These are phyloP conservation scores for Phylloboletellus chloephorus DNA, from an alignment of 1,284 basidiomycete species.

Conservation along the genomic window DNA sequence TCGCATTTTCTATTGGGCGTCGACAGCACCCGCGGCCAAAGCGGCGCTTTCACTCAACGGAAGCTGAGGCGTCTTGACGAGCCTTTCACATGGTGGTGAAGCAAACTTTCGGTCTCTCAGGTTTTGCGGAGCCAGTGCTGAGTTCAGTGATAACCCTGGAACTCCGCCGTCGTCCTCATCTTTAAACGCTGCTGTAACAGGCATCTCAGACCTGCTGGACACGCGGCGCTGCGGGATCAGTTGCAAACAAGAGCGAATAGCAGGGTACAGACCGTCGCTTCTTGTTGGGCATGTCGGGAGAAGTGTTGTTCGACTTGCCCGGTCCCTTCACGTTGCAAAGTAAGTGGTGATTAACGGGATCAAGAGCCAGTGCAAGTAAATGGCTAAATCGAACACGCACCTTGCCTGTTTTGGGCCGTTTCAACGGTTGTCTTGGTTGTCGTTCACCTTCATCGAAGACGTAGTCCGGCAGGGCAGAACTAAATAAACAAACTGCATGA, in stretches of 20 bases:
- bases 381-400: conserved; percentile 41
- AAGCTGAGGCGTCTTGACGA: conserved; percentile 58
- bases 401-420: conserved; percentile 70
- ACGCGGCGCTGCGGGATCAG: conserved; percentile 24
- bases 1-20: conserved; percentile 41
- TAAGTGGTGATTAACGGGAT: conserved; percentile 19
- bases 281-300: conserved; percentile 71
- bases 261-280: conserved; percentile 49
- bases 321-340: conserved; percentile 42
- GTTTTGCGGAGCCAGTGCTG: conserved; percentile 30
- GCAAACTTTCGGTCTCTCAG: conserved; percentile 36
- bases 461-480: conserved; percentile 71
- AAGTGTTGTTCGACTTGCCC: conserved; percentile 58
- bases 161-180: conserved; percentile 38
- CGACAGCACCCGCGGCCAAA: conserved; percentile 47
- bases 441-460: conserved; percentile 80
- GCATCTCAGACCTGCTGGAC: conserved; percentile 38
- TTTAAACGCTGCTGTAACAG: conserved; percentile 29
- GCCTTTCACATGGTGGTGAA: conserved; percentile 39
- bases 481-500: conserved; percentile 29
- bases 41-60: conserved; percentile 61
- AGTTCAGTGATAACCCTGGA: conserved; percentile 32
- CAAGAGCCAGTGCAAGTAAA: conserved; percentile 10
- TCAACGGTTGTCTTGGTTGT: conserved; percentile 56
- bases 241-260: conserved; percentile 15